These are phyloP conservation scores for Globisporangium takayamanum DNA, from an alignment of 352 stramenopile species.

Conservation along the genomic window DNA sequence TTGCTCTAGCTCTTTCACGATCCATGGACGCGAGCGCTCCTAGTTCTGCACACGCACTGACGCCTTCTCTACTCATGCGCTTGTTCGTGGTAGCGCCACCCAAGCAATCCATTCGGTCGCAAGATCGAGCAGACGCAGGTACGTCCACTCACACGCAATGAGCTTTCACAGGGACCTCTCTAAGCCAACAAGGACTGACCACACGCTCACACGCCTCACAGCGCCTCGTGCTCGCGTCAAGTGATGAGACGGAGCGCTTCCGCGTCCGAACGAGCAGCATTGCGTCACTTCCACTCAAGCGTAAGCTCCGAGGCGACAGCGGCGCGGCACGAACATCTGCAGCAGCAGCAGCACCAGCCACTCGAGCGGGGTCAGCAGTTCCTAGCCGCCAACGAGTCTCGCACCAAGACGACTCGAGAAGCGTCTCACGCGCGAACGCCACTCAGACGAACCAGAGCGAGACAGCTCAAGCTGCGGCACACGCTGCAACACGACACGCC, in stretches of 20 bases:
- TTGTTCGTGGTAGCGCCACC: conserved; percentile 18
- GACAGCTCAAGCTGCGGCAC: not conserved
- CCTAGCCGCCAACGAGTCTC: no score
- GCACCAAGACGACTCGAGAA: no score
- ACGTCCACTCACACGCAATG: not conserved
- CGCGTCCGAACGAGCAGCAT: conserved; percentile 9
- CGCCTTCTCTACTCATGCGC: not conserved
- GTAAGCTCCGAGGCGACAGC: not conserved
- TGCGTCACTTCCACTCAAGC: conserved; percentile 2
- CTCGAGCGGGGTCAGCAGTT: no score
- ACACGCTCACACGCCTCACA: not conserved
- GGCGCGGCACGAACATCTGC: not conserved
- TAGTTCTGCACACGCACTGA: not conserved
- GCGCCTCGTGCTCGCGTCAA: conserved; percentile 5
- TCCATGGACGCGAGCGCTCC: no score
- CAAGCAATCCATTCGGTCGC: conserved; percentile 33
- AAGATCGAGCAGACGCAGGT: conserved; percentile 35
- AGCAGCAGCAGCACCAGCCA: not conserved
- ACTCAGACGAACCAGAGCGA: not conserved
- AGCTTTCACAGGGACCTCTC: not conserved
- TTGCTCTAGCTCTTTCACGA: not conserved
- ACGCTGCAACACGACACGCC: no score
- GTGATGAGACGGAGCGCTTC: conserved; percentile 4
- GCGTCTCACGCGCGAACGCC: no score
- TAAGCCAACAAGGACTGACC: no score